Percentiles rank a stretch among this genome's conserved stretches.
Evolutionary conservation across 352 stramenopile genomes (phyloP).

Genomic region (Hyaloperonospora arabidopsidis): DNA sequence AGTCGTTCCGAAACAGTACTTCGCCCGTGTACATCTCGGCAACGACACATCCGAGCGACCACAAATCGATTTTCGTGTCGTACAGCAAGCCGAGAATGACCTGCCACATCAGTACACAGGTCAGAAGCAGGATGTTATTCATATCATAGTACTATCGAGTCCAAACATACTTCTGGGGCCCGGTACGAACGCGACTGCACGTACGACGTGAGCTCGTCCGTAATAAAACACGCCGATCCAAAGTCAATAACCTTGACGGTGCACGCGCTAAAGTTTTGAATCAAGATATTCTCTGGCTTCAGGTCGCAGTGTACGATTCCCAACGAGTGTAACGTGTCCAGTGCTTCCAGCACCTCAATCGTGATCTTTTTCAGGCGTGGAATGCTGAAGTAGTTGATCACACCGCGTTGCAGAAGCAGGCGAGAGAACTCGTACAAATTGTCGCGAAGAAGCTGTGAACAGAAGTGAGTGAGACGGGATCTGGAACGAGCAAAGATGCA

Average conservation of each 20-base stretch:
- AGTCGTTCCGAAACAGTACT: slow-evolving; percentile 84
- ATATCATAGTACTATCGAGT: neutral
- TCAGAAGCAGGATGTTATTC: neutral
- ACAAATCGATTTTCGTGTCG: slow-evolving; percentile 83
- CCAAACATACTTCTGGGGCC: slow-evolving; percentile 83
- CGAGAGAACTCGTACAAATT: slow-evolving; percentile 98
- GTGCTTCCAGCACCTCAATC: slow-evolving; percentile 90
- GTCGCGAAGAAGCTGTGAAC: slow-evolving; percentile 83
- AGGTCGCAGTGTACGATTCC: slow-evolving; percentile 97
- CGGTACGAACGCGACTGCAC: slow-evolving; percentile 97
- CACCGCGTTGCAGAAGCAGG: slow-evolving; percentile 55
- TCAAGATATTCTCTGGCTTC: slow-evolving; percentile 97
- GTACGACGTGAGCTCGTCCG: slow-evolving; percentile 94
- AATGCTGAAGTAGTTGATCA: slow-evolving; percentile 93
- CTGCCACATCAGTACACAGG: slow-evolving; percentile 12
- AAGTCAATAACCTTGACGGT: slow-evolving; percentile 98
- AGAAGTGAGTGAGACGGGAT: slow-evolving; percentile 3
- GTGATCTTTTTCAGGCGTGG: slow-evolving; percentile 89
- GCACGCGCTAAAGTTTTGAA: slow-evolving; percentile 84
- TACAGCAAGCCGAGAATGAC: slow-evolving; percentile 94
- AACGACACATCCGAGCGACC: slow-evolving; percentile 84
- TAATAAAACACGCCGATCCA: slow-evolving; percentile 92
- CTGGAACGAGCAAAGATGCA: slow-evolving; percentile 1
- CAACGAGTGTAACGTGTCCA: slow-evolving; percentile 84
- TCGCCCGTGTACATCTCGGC: slow-evolving; percentile 84